A percentile compares a stretch with the other conserved stretches of the same genome.
phyloP scores from a whole-genome alignment of 2,329 filamentous ascomycete genomes.

The Colletotrichum eremochloae region DNA sequence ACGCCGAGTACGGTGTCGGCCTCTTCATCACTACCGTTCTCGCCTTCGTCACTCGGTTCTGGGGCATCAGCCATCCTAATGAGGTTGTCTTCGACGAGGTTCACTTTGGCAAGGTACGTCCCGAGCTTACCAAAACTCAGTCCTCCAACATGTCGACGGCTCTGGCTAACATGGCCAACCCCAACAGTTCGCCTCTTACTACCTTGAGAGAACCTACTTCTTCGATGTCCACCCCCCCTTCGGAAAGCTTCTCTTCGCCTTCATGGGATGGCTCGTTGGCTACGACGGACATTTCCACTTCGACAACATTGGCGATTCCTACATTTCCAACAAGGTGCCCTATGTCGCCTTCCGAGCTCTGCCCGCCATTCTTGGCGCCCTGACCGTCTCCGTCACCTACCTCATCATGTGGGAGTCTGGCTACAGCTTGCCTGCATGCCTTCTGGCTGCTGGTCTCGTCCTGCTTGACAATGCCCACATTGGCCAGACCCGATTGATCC shows the following conservation, averaged over 20 bases:
- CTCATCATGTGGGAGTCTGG: slow-evolving; percentile 99
- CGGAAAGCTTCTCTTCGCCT: slow-evolving; percentile 96
- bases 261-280: slow-evolving; percentile 97
- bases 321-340: slow-evolving; percentile 95
- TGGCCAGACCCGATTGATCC: slow-evolving; percentile 93
- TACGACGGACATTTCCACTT: slow-evolving; percentile 98
- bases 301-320: slow-evolving; percentile 99
- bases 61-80: slow-evolving; percentile 93
- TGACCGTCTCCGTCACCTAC: slow-evolving; percentile 95
- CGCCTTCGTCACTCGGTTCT: slow-evolving; percentile 94
- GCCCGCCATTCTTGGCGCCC: slow-evolving; percentile 89
- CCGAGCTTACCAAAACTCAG: neutral
- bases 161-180: slow-evolving; percentile 38
- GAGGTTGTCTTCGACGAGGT: slow-evolving; percentile 99
- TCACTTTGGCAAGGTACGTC: slow-evolving; percentile 95
- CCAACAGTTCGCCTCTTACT: slow-evolving; percentile 79
- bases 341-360: slow-evolving; percentile 96
- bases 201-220: slow-evolving; percentile 97
- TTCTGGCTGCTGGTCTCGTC: slow-evolving; percentile 86
- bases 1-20: slow-evolving; percentile 87
- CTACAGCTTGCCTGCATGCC: slow-evolving; percentile 92
- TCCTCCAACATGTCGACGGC: neutral
- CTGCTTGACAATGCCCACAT: slow-evolving; percentile 98
- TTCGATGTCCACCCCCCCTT: slow-evolving; percentile 99
- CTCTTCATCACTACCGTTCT: slow-evolving; percentile 82